Evolutionary conservation across 768 basidiomycete species (phyloP), one percentile per base, ranked within the genome.

Genomic region (Tricholoma furcatifolium): DNA sequence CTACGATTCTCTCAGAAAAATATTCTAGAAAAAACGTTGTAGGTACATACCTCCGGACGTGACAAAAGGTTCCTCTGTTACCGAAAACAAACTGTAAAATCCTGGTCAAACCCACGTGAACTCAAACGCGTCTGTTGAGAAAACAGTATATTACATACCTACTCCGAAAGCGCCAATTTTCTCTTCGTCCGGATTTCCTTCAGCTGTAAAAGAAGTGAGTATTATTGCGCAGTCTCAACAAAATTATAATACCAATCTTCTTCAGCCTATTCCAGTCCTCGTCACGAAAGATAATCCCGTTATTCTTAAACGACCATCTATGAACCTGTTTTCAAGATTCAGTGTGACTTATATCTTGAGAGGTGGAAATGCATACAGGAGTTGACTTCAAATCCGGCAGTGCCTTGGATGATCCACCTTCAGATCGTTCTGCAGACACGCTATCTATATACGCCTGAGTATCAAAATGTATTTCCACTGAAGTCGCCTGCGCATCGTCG

Each of bases 81-180:
- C 82, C 0, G 89, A 91, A 63, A 92, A 91, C 23, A 91, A 65
- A 58, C 87, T 87, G 62, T 91, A 91, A 67, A 91, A 88, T 5
- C 85, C 84, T 83, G 21, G 41, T 31, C 12, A 36, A 40, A 11
- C 23, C 3, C 27, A 3, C 27, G 27, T 55, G 1, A 50, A 30
- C 20, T 30, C n/a, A 14, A 32, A 10, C 47, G 24, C n/a, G 11
- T 17, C n/a, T 20, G 41, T 14, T 23, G 17, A 23, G 6, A 23
- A 31, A 17, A 27, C 7, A 7, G 27, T 20, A 24, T 8, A 43
- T 48, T 17, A 67, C 80, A 50, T 53, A 81, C 87, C 87, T n/a
- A 91, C 89, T 51, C 90, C 91, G 60, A 93, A 93, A n/a, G 93
- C 93, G 12, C 96, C 95, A 43, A 98, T 93, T 74, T 93, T 94